Evolutionary conservation across 2,329 filamentous ascomycete genomes (phyloP).

Genomic region (Tolypocladium sp.): DNA sequence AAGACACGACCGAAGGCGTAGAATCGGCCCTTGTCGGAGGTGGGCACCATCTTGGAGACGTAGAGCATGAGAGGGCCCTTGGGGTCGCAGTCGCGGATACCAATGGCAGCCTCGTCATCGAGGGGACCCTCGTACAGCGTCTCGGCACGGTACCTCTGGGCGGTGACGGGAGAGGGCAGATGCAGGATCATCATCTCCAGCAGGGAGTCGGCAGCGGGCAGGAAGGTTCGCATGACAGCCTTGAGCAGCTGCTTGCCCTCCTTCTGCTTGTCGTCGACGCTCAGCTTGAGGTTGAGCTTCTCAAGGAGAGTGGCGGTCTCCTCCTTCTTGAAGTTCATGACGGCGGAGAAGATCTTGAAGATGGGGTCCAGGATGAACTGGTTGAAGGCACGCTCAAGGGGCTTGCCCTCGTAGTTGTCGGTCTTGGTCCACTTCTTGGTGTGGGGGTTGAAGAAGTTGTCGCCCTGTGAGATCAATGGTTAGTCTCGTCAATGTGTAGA

Average conservation of each 20-base stretch:
- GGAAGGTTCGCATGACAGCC: slow-evolving; percentile 97
- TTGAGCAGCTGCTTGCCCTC: slow-evolving; percentile 98
- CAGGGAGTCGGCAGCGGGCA: slow-evolving; percentile 94
- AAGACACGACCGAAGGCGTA: slow-evolving; percentile 99
- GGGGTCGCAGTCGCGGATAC: slow-evolving; percentile 96
- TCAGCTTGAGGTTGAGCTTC: slow-evolving; percentile 94
- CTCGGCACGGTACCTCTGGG: slow-evolving; percentile 96
- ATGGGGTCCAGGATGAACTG: slow-evolving; percentile 99
- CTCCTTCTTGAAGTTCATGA: slow-evolving; percentile 99
- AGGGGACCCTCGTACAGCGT: slow-evolving; percentile 96
- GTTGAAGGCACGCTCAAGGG: slow-evolving; percentile 97
- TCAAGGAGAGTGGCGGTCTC: slow-evolving; percentile 74
- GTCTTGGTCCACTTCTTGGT: slow-evolving; percentile 99
- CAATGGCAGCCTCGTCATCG: slow-evolving; percentile 87
- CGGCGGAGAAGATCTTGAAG: slow-evolving; percentile 93
- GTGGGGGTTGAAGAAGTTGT: slow-evolving; percentile 99
- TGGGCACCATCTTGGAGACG: slow-evolving; percentile 99
- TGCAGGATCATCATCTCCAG: slow-evolving; percentile 99
- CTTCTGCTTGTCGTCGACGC: slow-evolving; percentile 76
- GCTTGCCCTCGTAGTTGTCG: slow-evolving; percentile 73
- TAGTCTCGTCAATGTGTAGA: background rate
- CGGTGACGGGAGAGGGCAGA: slow-evolving; percentile 89
- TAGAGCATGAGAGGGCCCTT: slow-evolving; percentile 99
- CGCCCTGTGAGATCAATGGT: slow-evolving; percentile 43
- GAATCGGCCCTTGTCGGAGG: slow-evolving; percentile 99